A percentile compares a stretch with the other conserved stretches of the same genome.
Evolutionary conservation across 768 basidiomycete genomes (phyloP).

Genomic region (Chiua virens): DNA sequence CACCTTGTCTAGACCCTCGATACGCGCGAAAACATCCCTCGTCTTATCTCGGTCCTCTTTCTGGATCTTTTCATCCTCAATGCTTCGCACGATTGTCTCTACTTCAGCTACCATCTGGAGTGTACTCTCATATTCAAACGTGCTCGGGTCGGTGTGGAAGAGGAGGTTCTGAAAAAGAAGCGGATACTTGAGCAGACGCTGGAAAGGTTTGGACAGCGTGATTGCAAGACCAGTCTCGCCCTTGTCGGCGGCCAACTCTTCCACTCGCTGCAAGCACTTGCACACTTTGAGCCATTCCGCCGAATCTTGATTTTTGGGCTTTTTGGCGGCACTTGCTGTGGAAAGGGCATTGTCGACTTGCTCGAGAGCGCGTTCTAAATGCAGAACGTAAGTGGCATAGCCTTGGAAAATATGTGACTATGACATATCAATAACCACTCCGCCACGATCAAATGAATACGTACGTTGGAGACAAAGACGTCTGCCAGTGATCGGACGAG

Average conservation of each 20-base stretch:
- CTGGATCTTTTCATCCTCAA: constrained; percentile 97
- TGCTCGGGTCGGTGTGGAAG: constrained; percentile 95
- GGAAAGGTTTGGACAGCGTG: constrained; percentile 95
- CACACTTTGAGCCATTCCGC: constrained; percentile 79
- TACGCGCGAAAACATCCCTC: constrained; percentile 91
- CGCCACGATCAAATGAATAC: constrained; percentile 31
- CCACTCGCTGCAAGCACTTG: constrained; percentile 71
- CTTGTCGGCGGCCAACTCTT: constrained; percentile 76
- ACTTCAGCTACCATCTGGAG: constrained; percentile 97
- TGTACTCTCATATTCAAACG: constrained; percentile 96
- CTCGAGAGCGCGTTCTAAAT: constrained; percentile 86
- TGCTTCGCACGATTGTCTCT: constrained; percentile 92
- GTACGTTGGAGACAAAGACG: constrained; percentile 91
- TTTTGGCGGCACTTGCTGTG: constrained; percentile 60
- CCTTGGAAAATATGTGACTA: constrained; percentile 93
- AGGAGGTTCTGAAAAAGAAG: constrained; percentile 96
- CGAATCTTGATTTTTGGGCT: constrained; percentile 79
- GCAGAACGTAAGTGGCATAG: constrained; percentile 93
- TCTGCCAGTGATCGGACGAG: constrained; percentile 91
- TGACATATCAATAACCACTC: constrained; percentile 19
- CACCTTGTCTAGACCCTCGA: constrained; percentile 94
- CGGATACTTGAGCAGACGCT: constrained; percentile 94
- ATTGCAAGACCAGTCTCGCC: constrained; percentile 96
- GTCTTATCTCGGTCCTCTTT: constrained; percentile 96
- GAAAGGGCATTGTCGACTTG: constrained; percentile 82